Base-by-base conservation (phyloP, 164 flowering plant species). In the Malania oleifera region DNA sequence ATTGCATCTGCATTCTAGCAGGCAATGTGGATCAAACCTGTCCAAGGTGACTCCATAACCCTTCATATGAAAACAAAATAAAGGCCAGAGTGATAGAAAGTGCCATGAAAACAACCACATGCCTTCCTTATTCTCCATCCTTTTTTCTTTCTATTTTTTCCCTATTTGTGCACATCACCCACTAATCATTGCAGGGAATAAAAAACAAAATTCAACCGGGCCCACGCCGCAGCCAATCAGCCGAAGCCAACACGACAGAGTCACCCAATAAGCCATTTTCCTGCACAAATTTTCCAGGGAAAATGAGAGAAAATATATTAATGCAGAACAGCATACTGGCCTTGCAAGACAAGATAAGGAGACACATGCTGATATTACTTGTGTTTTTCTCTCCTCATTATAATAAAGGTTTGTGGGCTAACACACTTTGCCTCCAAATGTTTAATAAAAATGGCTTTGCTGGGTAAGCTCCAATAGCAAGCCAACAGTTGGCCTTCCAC, bases 61-160 rank as follows among this genome's bases (percentile, higher is more conserved):
- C 27, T 29, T 10, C 49, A 11, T 20, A 31, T 9, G 24, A 45
- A 50, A 49, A 24, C 34, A 59, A 69, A 69, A 56, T 15, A 59
- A 23, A 65, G 57, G 63, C 60, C 53, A 63, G 53, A 4, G 13
- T 25, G 54, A 61, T 26, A 64, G 64, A 68, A 73, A 57, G 67
- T 53, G 76, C 56, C 60, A 65, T 58, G 59, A 68, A 69, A 63
- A 60, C 70, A 73, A 69, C 73, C 73, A 66, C 71, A 73, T 66
- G 74, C 58, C 17, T 61, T 11, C 48, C 11, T n/a, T n/a, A n/a
- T n/a, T n/a, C n/a, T n/a, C n/a, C n/a, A n/a, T n/a, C n/a, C n/a
- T 43, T 52, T 15, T 56, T 18, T 67, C 41, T 49, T 49, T 52
- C 37, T 40, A 27, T 23, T 29, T 7, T 4, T 22, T 46, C 25